Evolutionary conservation across 1,284 basidiomycete species (phyloP), one percentile per base, ranked within the genome.

Genomic region (Ustilago lituana): DNA sequence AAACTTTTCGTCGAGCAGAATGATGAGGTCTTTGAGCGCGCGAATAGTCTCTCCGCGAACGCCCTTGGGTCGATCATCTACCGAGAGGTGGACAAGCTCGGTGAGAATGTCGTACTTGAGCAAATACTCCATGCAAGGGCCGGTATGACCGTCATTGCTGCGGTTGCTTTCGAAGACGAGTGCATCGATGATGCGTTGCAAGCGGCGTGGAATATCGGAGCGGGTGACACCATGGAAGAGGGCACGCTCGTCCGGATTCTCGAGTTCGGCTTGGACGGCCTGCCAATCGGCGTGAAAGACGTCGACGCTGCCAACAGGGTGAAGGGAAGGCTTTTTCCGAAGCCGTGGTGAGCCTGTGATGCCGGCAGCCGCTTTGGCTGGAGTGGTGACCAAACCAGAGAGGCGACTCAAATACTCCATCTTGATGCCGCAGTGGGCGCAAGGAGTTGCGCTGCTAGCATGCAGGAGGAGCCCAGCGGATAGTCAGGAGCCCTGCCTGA

Each of bases 101-200:
- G 62, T 70, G 22, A 79, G 61, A 7, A 79, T 64, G 86, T 74
- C 89, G 76, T 94, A 90, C 84, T 94, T 92, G 45, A 98, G 84
- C 26, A 96, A 86, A 82, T 92, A 93, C 83, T 97, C 95, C 63
- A 96, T 85, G 79, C 93, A 95, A 15, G 87, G 88, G 20, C 93
- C 93, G 2, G 72, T 63, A 60, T 70, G 57, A 60, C 91, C 91
- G 84, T 91, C 90, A 75, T 93, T 91, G 17, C 87, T 88, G 63
- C 89, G 86, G 15, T 90, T 89, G 22, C 90, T 89, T 82, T 96
- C 94, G 84, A 89, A 88, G 15, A 95, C 91, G 39, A 97, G 85
- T 3, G 91, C 86, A 82, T 94, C 91, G 4, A 93, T 90, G 85
- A 97, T 89, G n/a, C 88, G 87, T 77, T 89, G 87, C 15, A 97